Evolutionary conservation across 2,329 filamentous ascomycete species (phyloP).

Genomic region (Clonostachys chloroleuca): DNA sequence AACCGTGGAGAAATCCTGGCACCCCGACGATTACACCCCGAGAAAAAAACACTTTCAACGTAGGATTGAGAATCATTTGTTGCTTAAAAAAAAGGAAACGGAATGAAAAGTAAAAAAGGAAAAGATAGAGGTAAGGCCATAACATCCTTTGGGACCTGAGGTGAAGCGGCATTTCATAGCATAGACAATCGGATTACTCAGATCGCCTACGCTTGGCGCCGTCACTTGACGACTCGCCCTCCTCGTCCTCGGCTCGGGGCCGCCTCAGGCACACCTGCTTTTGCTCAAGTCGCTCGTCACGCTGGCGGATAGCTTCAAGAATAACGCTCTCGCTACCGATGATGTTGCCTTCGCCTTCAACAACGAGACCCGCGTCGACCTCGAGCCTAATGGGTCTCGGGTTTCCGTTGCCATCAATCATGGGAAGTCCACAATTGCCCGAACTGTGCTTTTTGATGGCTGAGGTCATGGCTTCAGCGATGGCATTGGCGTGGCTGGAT

Average conservation of each 20-base stretch:
- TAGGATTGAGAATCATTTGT: no score
- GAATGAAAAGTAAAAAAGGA: background rate
- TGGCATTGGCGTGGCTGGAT: constrained; percentile 29
- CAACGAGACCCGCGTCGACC: constrained; percentile 38
- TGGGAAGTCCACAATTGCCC: constrained; percentile 31
- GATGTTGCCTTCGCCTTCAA: constrained; percentile 38
- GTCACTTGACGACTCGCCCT: background rate
- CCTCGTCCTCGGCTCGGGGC: constrained; percentile 8
- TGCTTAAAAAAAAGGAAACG: no score
- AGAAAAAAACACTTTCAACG: no score
- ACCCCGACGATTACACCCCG: no score
- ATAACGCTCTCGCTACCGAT: constrained; percentile 27
- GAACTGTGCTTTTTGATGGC: constrained; percentile 36
- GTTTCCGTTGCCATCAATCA: constrained; percentile 39
- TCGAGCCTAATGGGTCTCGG: constrained; percentile 33
- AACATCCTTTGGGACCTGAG: no score
- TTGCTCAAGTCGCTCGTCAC: constrained; percentile 7
- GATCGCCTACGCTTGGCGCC: constrained; percentile 2
- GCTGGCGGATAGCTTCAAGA: constrained; percentile 15
- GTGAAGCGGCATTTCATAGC: background rate
- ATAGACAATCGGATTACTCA: background rate
- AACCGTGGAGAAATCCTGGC: no score
- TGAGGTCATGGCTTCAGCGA: constrained; percentile 38
- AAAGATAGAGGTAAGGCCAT: no score
- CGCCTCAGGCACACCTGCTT: constrained; percentile 5